Evolutionary conservation across 2,329 filamentous ascomycete species (phyloP), one percentile per base, ranked within the genome.

Genomic region (Penicillium italicum): DNA sequence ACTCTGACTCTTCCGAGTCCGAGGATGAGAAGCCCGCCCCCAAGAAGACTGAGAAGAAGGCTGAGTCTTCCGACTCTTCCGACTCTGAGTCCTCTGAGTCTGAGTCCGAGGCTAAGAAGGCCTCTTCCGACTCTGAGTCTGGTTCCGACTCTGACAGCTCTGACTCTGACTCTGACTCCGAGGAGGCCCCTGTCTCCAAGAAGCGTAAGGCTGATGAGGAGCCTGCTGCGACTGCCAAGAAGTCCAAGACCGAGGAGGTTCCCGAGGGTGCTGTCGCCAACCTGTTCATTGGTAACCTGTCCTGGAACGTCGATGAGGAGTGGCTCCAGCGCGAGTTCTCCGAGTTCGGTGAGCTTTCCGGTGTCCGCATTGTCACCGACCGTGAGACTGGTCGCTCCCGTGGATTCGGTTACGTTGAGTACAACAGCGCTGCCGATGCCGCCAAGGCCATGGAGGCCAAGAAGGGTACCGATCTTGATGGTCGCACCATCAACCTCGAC

Each of bases 321-420:
- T 85, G 84, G 77, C 85, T 97, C 62, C 82, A 83, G 64, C 83
- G 87, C 67, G 88, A 93, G 73, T 96, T 97, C 79, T 84, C 91
- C 79, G 77, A 83, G 60, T 93, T 87, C 68, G 87, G 87, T 61
- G 88, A 88, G 69, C 81, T 95, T 54, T 77, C 80, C 63, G 83
- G 85, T 67, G 88, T 86, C 62, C 88, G 90, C 66, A 86, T 96
- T 70, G 89, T 96, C 73, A 92, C 86, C 66, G 90, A 96, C 79
- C 87, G 87, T 74, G 85, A 87, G 53, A 83, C 81, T 69, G 89
- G 90, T 68, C 88, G 90, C 71, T 93, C 91, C 76, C 91, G 91
- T 78, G 92, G 90, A 63, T 96, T 95, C 75, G 92, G 92, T 59
- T 97, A 96, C 73, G 89, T 96, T 67, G 91, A 96, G 80, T 96